Base-by-base conservation (phyloP, 1,284 basidiomycete species). In the Trichosporon inkin region DNA sequence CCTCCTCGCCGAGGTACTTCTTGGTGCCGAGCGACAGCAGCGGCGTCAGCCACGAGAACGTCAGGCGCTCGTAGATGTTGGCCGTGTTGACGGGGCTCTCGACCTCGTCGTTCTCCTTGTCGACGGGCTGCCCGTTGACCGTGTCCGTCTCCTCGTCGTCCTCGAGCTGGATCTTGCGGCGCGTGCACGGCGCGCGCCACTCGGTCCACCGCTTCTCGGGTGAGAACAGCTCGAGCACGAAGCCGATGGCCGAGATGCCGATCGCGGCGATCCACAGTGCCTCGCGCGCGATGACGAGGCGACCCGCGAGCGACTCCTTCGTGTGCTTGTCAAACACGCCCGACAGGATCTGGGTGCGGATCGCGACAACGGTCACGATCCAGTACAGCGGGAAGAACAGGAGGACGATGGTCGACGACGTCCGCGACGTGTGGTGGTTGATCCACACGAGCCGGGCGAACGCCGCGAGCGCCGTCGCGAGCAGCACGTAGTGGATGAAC, bases 341-440 rank as follows among this genome's bases (percentile, higher is more conserved):
- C 10, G 71, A 69, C 55, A 74, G 62, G 34, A 83, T 68, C 41
- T 81, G 71, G 0, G 90, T 90, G 4, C 89, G 83, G 0, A 86
- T 79, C 82, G 87, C 86, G 22, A 91, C 73, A 4, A 80, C 70
- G 1, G 85, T 71, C 0, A 80, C 79, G 19, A 83, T 32, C 10
- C 84, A 58, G 68, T 92, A 90, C 3, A 83, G 55, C 0, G 92
- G 89, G 88, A 90, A 95, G 77, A 91, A 93, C 55, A 95, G 78
- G 20, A 97, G 83, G 28, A 93, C 78, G 20, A 86, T 75, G 0
- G 88, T 83, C 0, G 91, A 93, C 0, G 92, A 89, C 10, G 84
- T 83, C 14, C 86, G 84, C 0, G 86, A 84, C n/a, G 87, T 85
- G 39, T 84, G 84, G 75, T 96, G 92, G 70, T 91, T 92, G 62